Evolutionary conservation across 352 stramenopile genomes (phyloP).

Genomic region (Phytopythium sindhum): DNA sequence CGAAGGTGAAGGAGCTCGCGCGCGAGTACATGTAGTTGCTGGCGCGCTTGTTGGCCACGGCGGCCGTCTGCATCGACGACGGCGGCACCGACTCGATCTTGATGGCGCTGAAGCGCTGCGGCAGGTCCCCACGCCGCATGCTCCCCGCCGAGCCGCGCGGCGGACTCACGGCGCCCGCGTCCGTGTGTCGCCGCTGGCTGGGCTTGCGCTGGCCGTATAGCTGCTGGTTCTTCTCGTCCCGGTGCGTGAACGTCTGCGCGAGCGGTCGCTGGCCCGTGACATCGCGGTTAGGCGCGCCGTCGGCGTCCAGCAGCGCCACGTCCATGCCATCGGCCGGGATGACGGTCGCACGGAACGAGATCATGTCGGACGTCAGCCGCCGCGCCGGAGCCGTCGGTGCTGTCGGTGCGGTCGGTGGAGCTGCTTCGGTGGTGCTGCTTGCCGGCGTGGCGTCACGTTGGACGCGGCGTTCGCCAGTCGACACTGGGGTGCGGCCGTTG

Average conservation of each 20-base stretch:
- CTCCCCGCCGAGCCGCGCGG: background rate
- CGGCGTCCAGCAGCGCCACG: slow-evolving; percentile 8
- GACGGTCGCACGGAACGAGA: slow-evolving; percentile 41
- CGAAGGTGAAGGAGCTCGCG: slow-evolving; percentile 14
- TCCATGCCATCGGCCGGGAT: slow-evolving; percentile 9
- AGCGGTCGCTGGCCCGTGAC: background rate
- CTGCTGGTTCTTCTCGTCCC: background rate
- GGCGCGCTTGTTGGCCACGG: background rate
- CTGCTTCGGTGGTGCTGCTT: too few species aligned
- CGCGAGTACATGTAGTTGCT: slow-evolving; percentile 39
- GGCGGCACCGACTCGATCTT: slow-evolving; percentile 25
- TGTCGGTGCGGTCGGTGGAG: too few species aligned
- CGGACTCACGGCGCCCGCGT: background rate
- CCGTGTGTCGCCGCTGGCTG: background rate
- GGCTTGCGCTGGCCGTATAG: background rate
- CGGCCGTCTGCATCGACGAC: slow-evolving; percentile 1
- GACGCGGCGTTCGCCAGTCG: background rate
- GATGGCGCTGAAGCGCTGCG: slow-evolving; percentile 20
- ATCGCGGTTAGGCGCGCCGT: background rate
- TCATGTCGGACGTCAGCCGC: slow-evolving; percentile 48
- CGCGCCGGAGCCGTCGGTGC: background rate
- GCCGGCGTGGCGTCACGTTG: background rate
- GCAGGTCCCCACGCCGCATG: background rate
- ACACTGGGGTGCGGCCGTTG: background rate
- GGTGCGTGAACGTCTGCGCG: background rate